A percentile compares a stretch with the other conserved stretches of the same genome.
Evolutionary conservation across 108 stramenopile genomes (phyloP).

Genomic region (Skeletonema potamos): DNA sequence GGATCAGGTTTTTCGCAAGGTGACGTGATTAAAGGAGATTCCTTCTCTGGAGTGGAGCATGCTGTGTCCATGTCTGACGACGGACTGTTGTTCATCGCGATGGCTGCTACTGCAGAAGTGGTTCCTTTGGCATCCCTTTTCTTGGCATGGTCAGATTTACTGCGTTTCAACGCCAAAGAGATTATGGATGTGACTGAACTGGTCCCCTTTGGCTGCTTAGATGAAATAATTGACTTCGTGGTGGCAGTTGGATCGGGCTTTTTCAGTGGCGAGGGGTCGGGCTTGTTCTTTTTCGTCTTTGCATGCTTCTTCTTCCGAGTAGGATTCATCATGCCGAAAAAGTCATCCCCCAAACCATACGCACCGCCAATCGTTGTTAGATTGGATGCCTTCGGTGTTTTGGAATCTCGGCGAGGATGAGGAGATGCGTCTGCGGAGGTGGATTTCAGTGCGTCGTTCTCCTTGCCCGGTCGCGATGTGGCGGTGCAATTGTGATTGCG

Average conservation of each 20-base stretch:
- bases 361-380: constrained; percentile 21
- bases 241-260: constrained; percentile 31
- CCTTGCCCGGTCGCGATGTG: neutral
- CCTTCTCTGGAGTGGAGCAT: constrained; percentile 21
- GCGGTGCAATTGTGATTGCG: neutral
- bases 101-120: neutral
- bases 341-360: neutral
- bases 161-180: no score
- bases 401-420: constrained; percentile 34
- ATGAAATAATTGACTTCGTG: neutral
- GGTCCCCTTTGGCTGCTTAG: neutral
- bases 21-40: constrained; percentile 12
- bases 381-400: constrained; percentile 38
- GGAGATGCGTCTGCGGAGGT: neutral
- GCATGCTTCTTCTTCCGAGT: neutral
- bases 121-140: neutral
- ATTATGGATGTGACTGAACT: neutral
- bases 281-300: neutral
- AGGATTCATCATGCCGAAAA: neutral
- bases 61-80: constrained; percentile 27
- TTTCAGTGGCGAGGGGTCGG: constrained; percentile 33
- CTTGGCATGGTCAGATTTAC: neutral
- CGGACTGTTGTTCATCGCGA: neutral
- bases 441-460: neutral
- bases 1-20: constrained; percentile 14